Percentiles rank a stretch among this genome's conserved stretches.
Conservation (phyloP, 805 yeast species). For the Wickerhamiella shivajii region DNA sequence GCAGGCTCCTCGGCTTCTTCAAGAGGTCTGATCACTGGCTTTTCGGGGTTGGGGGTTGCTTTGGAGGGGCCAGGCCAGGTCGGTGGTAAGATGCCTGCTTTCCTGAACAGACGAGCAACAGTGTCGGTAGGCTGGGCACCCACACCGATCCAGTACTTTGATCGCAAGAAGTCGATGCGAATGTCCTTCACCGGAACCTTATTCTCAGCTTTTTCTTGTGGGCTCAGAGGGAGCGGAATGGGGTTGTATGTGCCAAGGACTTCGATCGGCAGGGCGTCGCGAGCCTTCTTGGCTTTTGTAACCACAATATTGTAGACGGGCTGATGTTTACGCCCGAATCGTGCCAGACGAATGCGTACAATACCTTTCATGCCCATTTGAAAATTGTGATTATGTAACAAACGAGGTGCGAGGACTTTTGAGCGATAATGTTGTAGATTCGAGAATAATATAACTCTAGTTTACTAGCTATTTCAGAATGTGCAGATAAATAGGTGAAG, state of each 20-base stretch:
- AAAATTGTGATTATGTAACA: too few species aligned
- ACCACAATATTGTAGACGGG: conserved; percentile 92
- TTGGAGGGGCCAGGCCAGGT: conserved; percentile 24
- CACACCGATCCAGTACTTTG: conserved; percentile 93
- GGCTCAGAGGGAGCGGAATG: conserved; percentile 50
- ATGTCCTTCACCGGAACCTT: conserved; percentile 59
- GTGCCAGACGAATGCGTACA: conserved; percentile 76
- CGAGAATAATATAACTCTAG: too few species aligned
- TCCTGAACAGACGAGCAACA: conserved; percentile 60
- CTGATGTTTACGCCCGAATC: conserved; percentile 78
- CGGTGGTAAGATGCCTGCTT: conserved; percentile 44
- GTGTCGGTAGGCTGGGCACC: conserved; percentile 91
- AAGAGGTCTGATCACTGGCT: too few species aligned
- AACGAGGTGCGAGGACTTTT: background rate
- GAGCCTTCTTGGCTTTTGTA: conserved; percentile 49
- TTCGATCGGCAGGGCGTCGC: conserved; percentile 81
- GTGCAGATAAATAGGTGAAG: background rate
- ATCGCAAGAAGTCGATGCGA: conserved; percentile 69
- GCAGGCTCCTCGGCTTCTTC: conserved; percentile 24
- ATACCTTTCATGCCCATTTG: conserved; percentile 64
- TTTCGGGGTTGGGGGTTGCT: conserved; percentile 20
- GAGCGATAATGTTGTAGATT: background rate
- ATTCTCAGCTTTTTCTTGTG: conserved; percentile 43
- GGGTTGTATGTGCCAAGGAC: conserved; percentile 93
- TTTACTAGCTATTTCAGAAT: background rate